Base-by-base conservation (phyloP, 148 eudicot genomes). In the Amaranthus palmeri region DNA sequence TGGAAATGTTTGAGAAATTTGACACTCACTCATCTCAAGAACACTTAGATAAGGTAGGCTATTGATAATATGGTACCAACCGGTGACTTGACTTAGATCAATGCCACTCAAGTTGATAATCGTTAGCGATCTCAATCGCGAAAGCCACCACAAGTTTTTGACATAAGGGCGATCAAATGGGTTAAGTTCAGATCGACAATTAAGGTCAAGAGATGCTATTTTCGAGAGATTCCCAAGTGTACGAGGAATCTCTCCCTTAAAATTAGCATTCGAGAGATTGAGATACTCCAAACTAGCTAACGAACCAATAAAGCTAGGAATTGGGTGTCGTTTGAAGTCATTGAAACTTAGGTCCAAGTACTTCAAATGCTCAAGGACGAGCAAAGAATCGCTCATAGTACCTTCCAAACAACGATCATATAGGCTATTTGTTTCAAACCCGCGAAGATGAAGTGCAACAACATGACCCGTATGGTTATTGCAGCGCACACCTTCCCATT, bases 1-100 rank as follows among this genome's bases (percentile, higher is more conserved):
- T 10, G 72, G 74, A 10, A 60, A 4, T 7, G 25, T 11, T 13
- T 15, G 48, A 25, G 63, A 18, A 45, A 77, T 68, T 2, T 46
- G 44, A 59, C 83, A 81, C 8, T 46, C 10, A 2, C 47, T n/a
- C 74, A 81, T 58, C 61, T 65, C 54, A 56, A 80, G 63, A 40
- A 48, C 58, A 10, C 48, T 61, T 47, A 80, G 42, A 15, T 54
- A 25, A 65, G 79, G 76, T 61, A 80, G 73, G n/a, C 15, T 62
- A 10, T 12, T 72, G 10, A 72, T 42, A 44, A 42, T 51, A 40
- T 61, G 15, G 41, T 14, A 52, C 76, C 68, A 72, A n/a, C 44
- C 56, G 41, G 41, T 61, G n/a, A 45, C 52, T 53, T 12, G 5
- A 59, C 76, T 72, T 51, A 72, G 59, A 63, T 72, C 51, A 15